A percentile compares a stretch with the other conserved stretches of the same genome.
phyloP scores from a whole-genome alignment of 768 basidiomycete species.

The Hypsizygus marmoreus region DNA sequence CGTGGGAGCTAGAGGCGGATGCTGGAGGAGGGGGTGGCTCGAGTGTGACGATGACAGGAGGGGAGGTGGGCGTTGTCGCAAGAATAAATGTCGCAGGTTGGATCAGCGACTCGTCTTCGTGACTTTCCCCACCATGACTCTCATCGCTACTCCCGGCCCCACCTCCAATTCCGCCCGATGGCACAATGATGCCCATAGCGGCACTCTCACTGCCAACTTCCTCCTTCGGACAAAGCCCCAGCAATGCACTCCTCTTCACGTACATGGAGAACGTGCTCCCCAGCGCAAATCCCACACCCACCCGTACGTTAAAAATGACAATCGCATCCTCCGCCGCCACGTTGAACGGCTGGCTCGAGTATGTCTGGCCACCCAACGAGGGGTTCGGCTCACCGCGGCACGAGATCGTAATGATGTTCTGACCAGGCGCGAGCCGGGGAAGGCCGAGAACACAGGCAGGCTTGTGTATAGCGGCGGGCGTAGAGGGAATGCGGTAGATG shows the following conservation, averaged over 20 bases:
- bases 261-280: conserved; percentile 31
- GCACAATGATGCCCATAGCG: not conserved
- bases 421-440: conserved; percentile 28
- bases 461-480: conserved; percentile 10
- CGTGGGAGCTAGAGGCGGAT: too few relatives aligned
- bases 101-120: too few relatives aligned
- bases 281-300: conserved; percentile 10
- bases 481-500: conserved; percentile 34
- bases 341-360: conserved; percentile 24
- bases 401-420: conserved; percentile 25
- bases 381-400: conserved; percentile 48
- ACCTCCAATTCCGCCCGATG: too few relatives aligned
- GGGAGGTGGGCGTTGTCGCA: too few relatives aligned
- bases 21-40: too few relatives aligned
- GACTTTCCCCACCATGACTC: too few relatives aligned
- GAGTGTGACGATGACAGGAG: too few relatives aligned
- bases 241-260: conserved; percentile 33
- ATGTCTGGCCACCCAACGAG: conserved; percentile 9
- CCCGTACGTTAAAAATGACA: conserved; percentile 34
- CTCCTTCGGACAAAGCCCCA: conserved; percentile 17
- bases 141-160: too few relatives aligned
- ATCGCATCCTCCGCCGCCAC: conserved; percentile 28
- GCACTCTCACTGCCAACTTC: not conserved
- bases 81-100: too few relatives aligned
- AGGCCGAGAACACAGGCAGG: conserved; percentile 28